Base-by-base conservation (phyloP, 495 filamentous ascomycete genomes). In the Hypomontagnella monticulosa region DNA sequence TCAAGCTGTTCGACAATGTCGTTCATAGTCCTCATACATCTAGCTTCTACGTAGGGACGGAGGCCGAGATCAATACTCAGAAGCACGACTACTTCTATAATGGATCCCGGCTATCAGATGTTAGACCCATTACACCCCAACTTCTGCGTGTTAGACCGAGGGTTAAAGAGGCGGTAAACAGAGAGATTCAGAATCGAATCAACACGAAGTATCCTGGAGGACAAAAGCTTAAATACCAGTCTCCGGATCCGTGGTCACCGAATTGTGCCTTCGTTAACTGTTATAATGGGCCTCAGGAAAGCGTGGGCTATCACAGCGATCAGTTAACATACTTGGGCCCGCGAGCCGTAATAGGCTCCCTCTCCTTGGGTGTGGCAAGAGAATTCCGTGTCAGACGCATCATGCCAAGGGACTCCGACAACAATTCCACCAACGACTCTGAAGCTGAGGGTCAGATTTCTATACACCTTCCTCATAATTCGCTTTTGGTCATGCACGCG, bases 191-290 rank as follows among this genome's bases (percentile, higher is more conserved):
- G 32, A 78, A 76, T 12, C 87, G 91, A 11, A 92, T 92, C 58
- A 78, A 79, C 14, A 79, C 82, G 6, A 77, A 81, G 34, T 89
- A 93, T 0, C 75, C 73, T 32, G 78, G 76, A 9, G 85, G 88
- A 14, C 82, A 85, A 73, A 97, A 93, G 73, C 84, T 96, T 57
- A 88, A 82, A 61, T 88, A 91, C 66, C 93, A 96, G 65, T 89
- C 88, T 1, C 81, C 91, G 0, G 67, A 84, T 2, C 76, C 81
- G 0, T 97, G 95, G 93, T 79, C 73, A 27, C 89, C 93, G 6
- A 99, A 97, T 66, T 92, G 92, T 0, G 92, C 93, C 0, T 92
- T 97, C 63, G 93, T 97, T 0, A 99, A 99, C 71, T 94, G 91
- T 76, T 99, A 99, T 71, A 78, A 87, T 61, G 93, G 93, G 0